These are phyloP conservation scores for Pichia scutulata DNA, from an alignment of 805 yeast species.

Conservation along the genomic window DNA sequence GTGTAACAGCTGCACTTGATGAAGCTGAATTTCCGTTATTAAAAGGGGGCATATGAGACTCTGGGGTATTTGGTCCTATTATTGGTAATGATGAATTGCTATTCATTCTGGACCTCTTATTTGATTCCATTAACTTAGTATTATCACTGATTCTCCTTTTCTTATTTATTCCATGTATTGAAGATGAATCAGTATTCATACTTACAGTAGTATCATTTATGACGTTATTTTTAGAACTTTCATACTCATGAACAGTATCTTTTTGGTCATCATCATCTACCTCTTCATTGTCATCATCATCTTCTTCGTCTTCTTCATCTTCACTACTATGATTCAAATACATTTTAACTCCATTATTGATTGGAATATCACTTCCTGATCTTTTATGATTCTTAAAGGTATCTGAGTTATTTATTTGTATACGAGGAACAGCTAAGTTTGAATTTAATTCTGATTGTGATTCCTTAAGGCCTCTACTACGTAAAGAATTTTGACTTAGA, in stretches of 20 bases:
- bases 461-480: neutral
- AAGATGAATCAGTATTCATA: neutral
- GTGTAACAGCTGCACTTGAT: conserved; percentile 1
- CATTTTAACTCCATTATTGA: neutral
- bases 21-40: neutral
- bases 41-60: neutral
- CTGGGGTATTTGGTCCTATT: conserved; percentile 2
- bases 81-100: neutral
- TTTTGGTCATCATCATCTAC: conserved; percentile 2
- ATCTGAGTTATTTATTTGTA: neutral
- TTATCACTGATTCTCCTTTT: neutral
- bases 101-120: neutral
- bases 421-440: neutral
- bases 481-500: neutral
- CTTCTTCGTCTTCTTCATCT: conserved; percentile 12
- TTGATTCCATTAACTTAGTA: neutral
- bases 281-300: conserved; percentile 9
- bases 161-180: neutral
- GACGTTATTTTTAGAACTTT: neutral
- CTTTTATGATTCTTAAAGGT: neutral
- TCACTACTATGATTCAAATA: neutral
- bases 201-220: neutral
- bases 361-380: conserved; percentile 1
- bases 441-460: conserved; percentile 1
- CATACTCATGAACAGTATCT: conserved; percentile 1